Evolutionary conservation across 805 yeast genomes (phyloP), one percentile per base, ranked within the genome.

Genomic region (Saturnispora sanitii): DNA sequence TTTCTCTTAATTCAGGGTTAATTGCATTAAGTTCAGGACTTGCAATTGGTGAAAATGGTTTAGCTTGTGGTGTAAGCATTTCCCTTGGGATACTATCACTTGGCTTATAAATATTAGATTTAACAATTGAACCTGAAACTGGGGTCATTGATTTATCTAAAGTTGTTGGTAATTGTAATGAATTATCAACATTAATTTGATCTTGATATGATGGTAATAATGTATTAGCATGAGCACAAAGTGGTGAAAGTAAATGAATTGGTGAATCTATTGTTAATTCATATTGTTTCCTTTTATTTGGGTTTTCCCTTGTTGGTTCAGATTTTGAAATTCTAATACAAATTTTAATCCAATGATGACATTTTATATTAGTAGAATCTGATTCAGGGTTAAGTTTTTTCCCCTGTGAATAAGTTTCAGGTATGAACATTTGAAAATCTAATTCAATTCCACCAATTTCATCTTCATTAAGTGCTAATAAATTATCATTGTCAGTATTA

Each of bases 191-290:
- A 16, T 38, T 32, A 30, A 57, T 46, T 35, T 56, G 52, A 22
- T 51, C 53, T 6, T 41, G 77, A 56, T 83, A 83, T 5, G 85
- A 79, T 4, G 94, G 94, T 33, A 83, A 61, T 29, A 82, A 57
- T 1, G 90, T 82, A 51, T 82, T 82, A 4, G 83, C 83, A 60
- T 82, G 94, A 1, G 85, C 82, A 46, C 95, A 85, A 37, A 74
- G 62, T 6, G 80, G 76, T 37, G 88, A 78, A 38, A 88, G 64
- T 4, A 92, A 68, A 53, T 83, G 94, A 45, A 92, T 78, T 3
- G 98, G 98, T 2, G 96, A 84, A 60, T 92, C 99, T 42, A 92
- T 90, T 44, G 86, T 79, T 34, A 92, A 83, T 63, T 92, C 99
- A 56, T 82, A 92, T 56, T 87, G 96, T 56, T 88, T 92, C 35